phyloP scores from a whole-genome alignment of 331 rosid genomes.

The Malus hybrid region DNA sequence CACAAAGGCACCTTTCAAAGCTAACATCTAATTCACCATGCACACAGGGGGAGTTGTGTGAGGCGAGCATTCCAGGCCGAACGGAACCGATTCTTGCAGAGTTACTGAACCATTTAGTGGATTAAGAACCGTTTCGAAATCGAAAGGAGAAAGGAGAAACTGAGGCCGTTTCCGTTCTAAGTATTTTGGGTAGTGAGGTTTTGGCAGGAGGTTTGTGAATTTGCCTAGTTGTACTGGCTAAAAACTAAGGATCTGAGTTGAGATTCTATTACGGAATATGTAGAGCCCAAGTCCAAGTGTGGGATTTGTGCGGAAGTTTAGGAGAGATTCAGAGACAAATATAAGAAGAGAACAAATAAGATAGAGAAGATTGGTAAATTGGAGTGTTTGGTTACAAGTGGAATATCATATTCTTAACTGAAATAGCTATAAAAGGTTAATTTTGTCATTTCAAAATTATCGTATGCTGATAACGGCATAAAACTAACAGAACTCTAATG shows the following conservation, averaged over 20 bases:
- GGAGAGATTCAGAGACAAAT: conserved; percentile 4
- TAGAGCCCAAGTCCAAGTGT: neutral
- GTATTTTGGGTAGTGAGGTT: conserved; percentile 31
- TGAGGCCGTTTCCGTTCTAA: neutral
- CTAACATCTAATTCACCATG: too few relatives aligned
- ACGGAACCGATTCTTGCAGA: conserved; percentile 27
- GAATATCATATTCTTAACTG: too few relatives aligned
- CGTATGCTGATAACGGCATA: too few relatives aligned
- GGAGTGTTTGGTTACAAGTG: too few relatives aligned
- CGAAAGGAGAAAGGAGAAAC: neutral
- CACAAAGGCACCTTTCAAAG: too few relatives aligned
- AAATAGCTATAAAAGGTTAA: too few relatives aligned
- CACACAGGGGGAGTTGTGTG: too few relatives aligned
- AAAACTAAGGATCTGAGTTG: conserved; percentile 49
- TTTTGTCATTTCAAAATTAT: too few relatives aligned
- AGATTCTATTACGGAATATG: conserved; percentile 11
- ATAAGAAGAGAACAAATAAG: too few relatives aligned
- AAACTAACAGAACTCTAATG: too few relatives aligned
- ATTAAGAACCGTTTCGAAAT: conserved; percentile 28
- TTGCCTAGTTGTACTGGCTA: conserved; percentile 30
- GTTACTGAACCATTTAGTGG: conserved; percentile 32
- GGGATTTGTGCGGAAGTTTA: neutral
- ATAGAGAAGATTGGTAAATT: too few relatives aligned
- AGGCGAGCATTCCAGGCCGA: too few relatives aligned
- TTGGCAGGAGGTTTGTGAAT: conserved; percentile 41